Percentiles rank a stretch among this genome's conserved stretches.
Conservation (phyloP, 2,329 filamentous ascomycete species). For the Aspergillus caelatus region DNA sequence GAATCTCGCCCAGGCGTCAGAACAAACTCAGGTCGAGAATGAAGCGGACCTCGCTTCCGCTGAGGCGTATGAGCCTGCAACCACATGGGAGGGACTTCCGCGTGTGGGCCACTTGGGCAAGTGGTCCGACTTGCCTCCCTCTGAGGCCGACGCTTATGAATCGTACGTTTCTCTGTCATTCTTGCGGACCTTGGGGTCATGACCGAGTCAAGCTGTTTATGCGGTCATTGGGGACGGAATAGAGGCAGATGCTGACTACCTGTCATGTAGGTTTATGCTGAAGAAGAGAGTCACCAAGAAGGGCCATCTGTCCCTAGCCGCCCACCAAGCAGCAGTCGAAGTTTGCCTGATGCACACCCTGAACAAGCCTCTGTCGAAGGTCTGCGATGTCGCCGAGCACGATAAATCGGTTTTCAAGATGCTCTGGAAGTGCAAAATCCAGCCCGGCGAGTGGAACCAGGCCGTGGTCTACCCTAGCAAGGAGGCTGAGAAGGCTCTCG, state of each 20-base stretch:
- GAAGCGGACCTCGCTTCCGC: constrained; percentile 12
- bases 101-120: constrained; percentile 54
- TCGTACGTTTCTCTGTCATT: constrained; percentile 39
- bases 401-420: constrained; percentile 33
- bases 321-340: constrained; percentile 62
- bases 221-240: not conserved
- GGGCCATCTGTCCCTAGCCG: constrained; percentile 43
- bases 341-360: constrained; percentile 53
- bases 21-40: constrained; percentile 14
- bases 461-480: constrained; percentile 37
- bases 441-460: constrained; percentile 27
- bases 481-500: constrained; percentile 33
- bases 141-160: constrained; percentile 41
- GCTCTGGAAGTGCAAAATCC: constrained; percentile 36
- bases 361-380: constrained; percentile 39
- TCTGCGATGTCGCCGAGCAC: constrained; percentile 38
- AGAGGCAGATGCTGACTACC: not conserved
- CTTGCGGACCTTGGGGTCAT: not conserved
- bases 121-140: constrained; percentile 42
- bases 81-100: constrained; percentile 57
- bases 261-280: constrained; percentile 37
- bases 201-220: not conserved
- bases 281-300: constrained; percentile 37
- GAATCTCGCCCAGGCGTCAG: constrained; percentile 14
- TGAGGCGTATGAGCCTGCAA: constrained; percentile 48